Evolutionary conservation across 2,329 filamentous ascomycete species (phyloP).

Genomic region (Alternaria triticina): DNA sequence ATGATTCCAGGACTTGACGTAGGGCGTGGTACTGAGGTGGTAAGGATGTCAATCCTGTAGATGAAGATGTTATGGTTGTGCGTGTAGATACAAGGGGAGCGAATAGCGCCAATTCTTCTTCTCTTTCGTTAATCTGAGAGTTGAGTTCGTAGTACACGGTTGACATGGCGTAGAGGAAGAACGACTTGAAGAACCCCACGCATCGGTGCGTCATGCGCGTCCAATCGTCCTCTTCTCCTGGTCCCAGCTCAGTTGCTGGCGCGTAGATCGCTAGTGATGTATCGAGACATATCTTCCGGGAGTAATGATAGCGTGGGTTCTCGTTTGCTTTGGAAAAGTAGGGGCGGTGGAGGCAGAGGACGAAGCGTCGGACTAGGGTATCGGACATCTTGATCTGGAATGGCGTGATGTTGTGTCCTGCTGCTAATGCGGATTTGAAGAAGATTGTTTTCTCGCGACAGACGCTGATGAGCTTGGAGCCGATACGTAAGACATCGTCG

Average conservation of each 20-base stretch:
- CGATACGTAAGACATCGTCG: constrained; percentile 34
- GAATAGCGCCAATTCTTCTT: neutral
- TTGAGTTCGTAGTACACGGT: constrained; percentile 34
- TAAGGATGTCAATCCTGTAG: neutral
- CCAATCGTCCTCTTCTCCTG: constrained; percentile 32
- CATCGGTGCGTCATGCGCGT: constrained; percentile 21
- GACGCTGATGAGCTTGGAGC: constrained; percentile 28
- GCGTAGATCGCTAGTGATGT: constrained; percentile 27
- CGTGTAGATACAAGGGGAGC: neutral
- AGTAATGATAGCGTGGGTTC: constrained; percentile 59
- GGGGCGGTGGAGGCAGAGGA: constrained; percentile 61
- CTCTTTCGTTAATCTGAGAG: constrained; percentile 23
- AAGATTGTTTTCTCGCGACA: constrained; percentile 28
- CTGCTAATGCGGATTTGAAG: constrained; percentile 19
- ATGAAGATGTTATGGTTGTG: neutral
- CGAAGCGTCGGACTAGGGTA: constrained; percentile 60
- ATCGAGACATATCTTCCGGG: constrained; percentile 55
- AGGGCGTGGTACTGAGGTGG: constrained; percentile 22
- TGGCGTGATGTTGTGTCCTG: constrained; percentile 13
- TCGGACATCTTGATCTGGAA: constrained; percentile 60
- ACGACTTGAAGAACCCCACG: constrained; percentile 33
- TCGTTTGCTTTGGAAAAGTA: constrained; percentile 53
- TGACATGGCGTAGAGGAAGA: constrained; percentile 29
- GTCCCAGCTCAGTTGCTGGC: constrained; percentile 12
- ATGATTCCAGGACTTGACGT: constrained; percentile 12